A percentile compares a stretch with the other conserved stretches of the same genome.
Evolutionary conservation across 768 basidiomycete species (phyloP).

Genomic region (Neoboletus magnificus): DNA sequence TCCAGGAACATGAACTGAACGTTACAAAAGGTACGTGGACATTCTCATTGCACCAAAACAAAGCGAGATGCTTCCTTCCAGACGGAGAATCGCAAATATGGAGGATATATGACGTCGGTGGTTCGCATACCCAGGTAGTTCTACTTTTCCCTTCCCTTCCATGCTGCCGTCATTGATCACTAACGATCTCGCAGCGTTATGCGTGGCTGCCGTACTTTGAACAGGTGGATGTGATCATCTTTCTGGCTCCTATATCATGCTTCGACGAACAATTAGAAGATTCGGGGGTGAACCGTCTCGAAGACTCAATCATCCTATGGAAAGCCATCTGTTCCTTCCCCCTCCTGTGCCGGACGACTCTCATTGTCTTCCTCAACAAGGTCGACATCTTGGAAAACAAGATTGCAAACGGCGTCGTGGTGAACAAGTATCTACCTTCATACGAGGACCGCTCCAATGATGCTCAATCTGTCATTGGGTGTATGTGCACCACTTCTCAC

Average conservation of each 20-base stretch:
- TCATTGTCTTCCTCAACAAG: conserved; percentile 66
- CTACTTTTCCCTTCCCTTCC: too few species aligned
- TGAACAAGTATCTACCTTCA: too few species aligned
- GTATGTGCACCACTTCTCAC: conserved; percentile 37
- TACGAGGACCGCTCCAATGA: conserved; percentile 46
- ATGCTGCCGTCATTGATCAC: too few species aligned
- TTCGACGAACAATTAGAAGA: conserved; percentile 43
- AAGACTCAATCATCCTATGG: conserved; percentile 73
- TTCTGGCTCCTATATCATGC: too few species aligned
- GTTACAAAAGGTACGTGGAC: conserved; percentile 32
- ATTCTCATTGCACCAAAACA: background rate
- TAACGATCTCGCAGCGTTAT: too few species aligned
- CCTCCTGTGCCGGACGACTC: conserved; percentile 23
- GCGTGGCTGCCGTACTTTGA: too few species aligned
- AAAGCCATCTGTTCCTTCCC: conserved; percentile 53
- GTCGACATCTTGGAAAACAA: conserved; percentile 67
- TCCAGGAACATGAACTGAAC: conserved; percentile 59
- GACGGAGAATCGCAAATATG: conserved; percentile 49
- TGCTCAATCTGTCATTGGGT: conserved; percentile 57
- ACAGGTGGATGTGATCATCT: too few species aligned
- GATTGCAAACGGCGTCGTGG: conserved; percentile 27
- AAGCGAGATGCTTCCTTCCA: conserved; percentile 1
- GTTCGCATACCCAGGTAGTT: conserved; percentile 61
- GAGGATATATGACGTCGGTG: conserved; percentile 77
- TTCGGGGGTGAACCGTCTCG: conserved; percentile 62